Evolutionary conservation across 1,284 basidiomycete species (phyloP).

Genomic region (Athelia psychrophila): DNA sequence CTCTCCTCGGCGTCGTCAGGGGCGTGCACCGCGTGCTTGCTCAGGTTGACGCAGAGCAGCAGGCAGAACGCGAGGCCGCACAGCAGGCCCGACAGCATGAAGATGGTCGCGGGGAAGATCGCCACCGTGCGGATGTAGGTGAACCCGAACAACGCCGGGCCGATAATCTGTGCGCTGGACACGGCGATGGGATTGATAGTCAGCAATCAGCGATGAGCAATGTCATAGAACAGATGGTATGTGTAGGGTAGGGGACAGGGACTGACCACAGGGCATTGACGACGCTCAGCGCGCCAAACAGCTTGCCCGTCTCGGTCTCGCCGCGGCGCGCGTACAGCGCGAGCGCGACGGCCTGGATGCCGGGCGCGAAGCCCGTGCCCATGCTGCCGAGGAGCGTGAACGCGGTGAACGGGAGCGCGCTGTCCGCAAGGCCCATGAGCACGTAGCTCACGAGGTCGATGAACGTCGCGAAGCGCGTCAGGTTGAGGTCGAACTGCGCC

Average conservation of each 20-base stretch:
- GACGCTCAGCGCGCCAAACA: conserved; percentile 75
- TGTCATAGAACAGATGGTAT: background rate
- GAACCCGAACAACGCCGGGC: conserved; percentile 58
- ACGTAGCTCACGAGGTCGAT: conserved; percentile 58
- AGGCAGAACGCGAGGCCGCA: conserved; percentile 1
- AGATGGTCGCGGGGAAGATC: conserved; percentile 54
- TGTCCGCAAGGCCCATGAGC: conserved; percentile 44
- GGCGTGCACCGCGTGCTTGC: too few relatives aligned
- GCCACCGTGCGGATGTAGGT: conserved; percentile 61
- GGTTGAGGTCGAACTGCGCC: conserved; percentile 54
- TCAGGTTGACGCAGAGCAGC: too few relatives aligned
- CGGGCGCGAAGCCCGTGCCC: conserved; percentile 60
- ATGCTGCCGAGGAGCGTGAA: conserved; percentile 47
- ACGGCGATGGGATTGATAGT: too few relatives aligned
- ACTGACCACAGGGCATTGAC: conserved; percentile 62
- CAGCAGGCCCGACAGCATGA: conserved; percentile 37
- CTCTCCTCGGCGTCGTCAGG: too few relatives aligned
- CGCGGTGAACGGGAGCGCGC: conserved; percentile 42
- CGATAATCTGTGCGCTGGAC: conserved; percentile 48
- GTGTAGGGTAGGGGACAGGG: too few relatives aligned
- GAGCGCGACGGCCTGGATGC: conserved; percentile 63
- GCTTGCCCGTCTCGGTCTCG: conserved; percentile 52
- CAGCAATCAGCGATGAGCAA: too few relatives aligned
- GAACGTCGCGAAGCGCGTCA: conserved; percentile 56
- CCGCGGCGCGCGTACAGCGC: conserved; percentile 52